phyloP scores from a whole-genome alignment of 108 stramenopile genomes.

The Pelagomonas calceolata region DNA sequence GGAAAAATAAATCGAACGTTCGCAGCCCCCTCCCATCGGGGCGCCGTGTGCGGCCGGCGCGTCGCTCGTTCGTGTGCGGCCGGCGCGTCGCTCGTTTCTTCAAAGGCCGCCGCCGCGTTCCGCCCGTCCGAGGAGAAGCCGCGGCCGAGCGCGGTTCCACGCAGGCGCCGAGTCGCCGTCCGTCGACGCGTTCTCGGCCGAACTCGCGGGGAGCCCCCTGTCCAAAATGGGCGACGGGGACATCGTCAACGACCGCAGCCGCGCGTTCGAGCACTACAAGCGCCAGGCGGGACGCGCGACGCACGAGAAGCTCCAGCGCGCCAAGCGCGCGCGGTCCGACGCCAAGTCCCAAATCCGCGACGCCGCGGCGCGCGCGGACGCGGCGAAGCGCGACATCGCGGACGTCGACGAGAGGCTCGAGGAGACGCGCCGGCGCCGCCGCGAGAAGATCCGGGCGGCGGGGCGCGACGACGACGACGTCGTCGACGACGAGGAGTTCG shows the following conservation, averaged over 20 bases:
- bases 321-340: conserved; percentile 11
- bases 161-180: not conserved
- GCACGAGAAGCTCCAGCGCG: not conserved
- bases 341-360: not conserved
- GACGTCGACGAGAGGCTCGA: not conserved
- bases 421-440: conserved; percentile 10
- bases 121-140: conserved; percentile 4
- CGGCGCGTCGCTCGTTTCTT: too few relatives aligned
- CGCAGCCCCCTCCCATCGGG: too few relatives aligned
- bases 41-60: too few relatives aligned
- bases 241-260: too few relatives aligned
- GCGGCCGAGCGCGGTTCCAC: not conserved
- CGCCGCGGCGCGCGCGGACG: conserved; percentile 6
- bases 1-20: too few relatives aligned
- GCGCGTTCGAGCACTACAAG: conserved; percentile 22
- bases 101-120: too few relatives aligned
- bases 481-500: conserved; percentile 33
- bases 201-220: too few relatives aligned
- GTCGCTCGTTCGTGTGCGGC: too few relatives aligned
- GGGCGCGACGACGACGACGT: conserved; percentile 16
- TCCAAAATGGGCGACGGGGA: too few relatives aligned
- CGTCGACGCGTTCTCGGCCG: not conserved
- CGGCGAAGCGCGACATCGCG: conserved; percentile 17
- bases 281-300: not conserved
- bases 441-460: conserved; percentile 1